A percentile compares a stretch with the other conserved stretches of the same genome.
These are phyloP conservation scores for Stemphylium lycopersici DNA, from an alignment of 2,329 filamentous ascomycete species.

Conservation along the genomic window DNA sequence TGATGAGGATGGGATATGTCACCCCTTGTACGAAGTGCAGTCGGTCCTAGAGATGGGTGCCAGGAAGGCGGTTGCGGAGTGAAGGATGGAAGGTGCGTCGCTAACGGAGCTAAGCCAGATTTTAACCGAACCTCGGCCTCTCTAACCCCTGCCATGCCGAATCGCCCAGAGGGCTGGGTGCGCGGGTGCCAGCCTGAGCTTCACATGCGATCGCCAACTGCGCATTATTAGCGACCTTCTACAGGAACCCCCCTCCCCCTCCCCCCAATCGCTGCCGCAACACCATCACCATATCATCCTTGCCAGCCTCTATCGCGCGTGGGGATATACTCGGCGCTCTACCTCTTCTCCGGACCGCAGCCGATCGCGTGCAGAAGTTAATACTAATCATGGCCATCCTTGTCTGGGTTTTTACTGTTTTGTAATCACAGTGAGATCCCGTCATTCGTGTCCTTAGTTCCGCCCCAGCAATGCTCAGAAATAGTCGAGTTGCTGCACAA, in stretches of 20 bases:
- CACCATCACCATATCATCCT: neutral
- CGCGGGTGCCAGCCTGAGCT: neutral
- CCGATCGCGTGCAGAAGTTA: conserved; percentile 2
- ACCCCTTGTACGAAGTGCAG: no score
- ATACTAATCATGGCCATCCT: conserved; percentile 26
- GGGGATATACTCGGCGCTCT: neutral
- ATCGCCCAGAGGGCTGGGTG: neutral
- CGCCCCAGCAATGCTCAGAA: conserved; percentile 6
- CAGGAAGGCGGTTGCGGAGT: neutral
- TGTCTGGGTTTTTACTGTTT: conserved; percentile 25
- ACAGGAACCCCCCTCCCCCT: neutral
- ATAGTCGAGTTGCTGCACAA: neutral
- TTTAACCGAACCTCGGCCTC: conserved; percentile 2
- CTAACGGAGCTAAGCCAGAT: neutral
- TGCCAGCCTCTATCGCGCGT: neutral
- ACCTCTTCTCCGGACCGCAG: neutral
- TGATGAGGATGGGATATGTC: no score
- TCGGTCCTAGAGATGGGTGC: no score
- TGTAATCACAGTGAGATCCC: conserved; percentile 32
- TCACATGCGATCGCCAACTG: neutral
- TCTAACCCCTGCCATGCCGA: neutral
- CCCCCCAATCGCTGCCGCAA: neutral
- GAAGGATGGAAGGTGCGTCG: neutral
- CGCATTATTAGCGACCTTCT: neutral
- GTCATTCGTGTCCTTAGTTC: conserved; percentile 4